Evolutionary conservation across 306 rosid species (phyloP).

Genomic region (Macrotyloma uniflorum): DNA sequence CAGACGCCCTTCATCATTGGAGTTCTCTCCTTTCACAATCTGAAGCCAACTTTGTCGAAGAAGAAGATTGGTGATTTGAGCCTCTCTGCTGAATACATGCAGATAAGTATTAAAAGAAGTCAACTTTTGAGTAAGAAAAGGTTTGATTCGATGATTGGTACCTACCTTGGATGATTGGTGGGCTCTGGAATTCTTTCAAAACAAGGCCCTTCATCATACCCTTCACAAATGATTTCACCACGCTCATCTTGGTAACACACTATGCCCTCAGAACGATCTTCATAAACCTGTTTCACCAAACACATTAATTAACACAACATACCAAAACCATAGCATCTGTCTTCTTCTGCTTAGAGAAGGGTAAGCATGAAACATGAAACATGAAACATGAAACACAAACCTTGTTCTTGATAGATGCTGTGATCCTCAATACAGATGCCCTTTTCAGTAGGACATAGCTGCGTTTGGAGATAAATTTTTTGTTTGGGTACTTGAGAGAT

Average conservation of each 20-base stretch:
- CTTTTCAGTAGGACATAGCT: slow-evolving; percentile 30
- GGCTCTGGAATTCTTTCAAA: slow-evolving; percentile 54
- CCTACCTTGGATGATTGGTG: slow-evolving; percentile 52
- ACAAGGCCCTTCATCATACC: slow-evolving; percentile 80
- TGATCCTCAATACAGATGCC: slow-evolving; percentile 53
- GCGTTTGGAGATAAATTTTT: slow-evolving; percentile 46
- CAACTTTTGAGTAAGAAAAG: not conserved
- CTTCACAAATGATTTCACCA: slow-evolving; percentile 87
- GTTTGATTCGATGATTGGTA: not conserved
- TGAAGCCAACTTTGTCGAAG: slow-evolving; percentile 61
- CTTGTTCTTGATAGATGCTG: slow-evolving; percentile 68
- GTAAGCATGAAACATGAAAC: slow-evolving; percentile 3
- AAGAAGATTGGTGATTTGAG: slow-evolving; percentile 55
- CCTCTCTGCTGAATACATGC: slow-evolving; percentile 45
- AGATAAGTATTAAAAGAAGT: not conserved
- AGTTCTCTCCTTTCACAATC: slow-evolving; percentile 53
- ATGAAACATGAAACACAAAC: slow-evolving; percentile 38
- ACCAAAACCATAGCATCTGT: not conserved
- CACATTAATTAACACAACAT: slow-evolving; percentile 5
- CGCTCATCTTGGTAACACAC: slow-evolving; percentile 73
- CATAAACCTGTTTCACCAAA: slow-evolving; percentile 57
- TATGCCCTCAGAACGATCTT: slow-evolving; percentile 68
- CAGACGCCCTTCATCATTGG: slow-evolving; percentile 46
- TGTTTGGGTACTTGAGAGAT: slow-evolving; percentile 45
- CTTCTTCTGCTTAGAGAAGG: not conserved